Percentiles rank a stretch among this genome's conserved stretches.
Conservation (phyloP, 345 rosid species). For the Eutrema heterophyllum region DNA sequence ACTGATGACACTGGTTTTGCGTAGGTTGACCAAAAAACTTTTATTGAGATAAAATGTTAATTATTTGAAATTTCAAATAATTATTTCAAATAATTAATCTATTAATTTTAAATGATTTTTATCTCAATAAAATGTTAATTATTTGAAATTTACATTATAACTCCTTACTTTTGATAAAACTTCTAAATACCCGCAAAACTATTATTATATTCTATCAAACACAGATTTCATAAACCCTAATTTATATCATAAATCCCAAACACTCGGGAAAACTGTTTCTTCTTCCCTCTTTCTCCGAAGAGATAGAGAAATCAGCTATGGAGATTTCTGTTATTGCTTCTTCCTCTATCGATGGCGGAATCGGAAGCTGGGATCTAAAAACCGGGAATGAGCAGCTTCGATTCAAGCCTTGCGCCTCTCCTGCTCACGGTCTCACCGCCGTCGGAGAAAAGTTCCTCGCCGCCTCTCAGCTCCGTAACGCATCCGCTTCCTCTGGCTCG, state of each 20-base stretch:
- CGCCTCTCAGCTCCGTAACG: slow-evolving; percentile 64
- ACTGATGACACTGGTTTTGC: background rate
- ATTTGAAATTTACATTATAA: background rate
- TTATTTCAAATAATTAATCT: too few species aligned
- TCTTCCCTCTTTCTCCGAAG: background rate
- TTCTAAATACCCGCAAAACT: background rate
- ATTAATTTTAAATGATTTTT: too few species aligned
- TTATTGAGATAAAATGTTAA: too few species aligned
- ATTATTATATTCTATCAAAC: background rate
- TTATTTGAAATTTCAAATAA: too few species aligned
- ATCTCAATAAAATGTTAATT: background rate
- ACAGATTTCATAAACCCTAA: slow-evolving; percentile 23
- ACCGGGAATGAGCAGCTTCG: slow-evolving; percentile 58
- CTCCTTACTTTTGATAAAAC: background rate
- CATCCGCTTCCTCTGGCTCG: slow-evolving; percentile 56
- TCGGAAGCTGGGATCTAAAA: slow-evolving; percentile 75
- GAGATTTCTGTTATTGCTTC: slow-evolving; percentile 57
- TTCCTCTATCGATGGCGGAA: slow-evolving; percentile 63
- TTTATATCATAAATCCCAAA: background rate
- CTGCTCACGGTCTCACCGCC: slow-evolving; percentile 61
- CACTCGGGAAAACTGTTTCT: background rate
- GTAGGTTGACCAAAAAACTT: too few species aligned
- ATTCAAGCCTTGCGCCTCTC: slow-evolving; percentile 64
- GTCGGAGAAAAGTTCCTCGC: slow-evolving; percentile 62
- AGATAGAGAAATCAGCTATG: slow-evolving; percentile 7